These are phyloP conservation scores for Carex cristatella DNA, from an alignment of 176 grass and related monocot genomes.

Conservation along the genomic window DNA sequence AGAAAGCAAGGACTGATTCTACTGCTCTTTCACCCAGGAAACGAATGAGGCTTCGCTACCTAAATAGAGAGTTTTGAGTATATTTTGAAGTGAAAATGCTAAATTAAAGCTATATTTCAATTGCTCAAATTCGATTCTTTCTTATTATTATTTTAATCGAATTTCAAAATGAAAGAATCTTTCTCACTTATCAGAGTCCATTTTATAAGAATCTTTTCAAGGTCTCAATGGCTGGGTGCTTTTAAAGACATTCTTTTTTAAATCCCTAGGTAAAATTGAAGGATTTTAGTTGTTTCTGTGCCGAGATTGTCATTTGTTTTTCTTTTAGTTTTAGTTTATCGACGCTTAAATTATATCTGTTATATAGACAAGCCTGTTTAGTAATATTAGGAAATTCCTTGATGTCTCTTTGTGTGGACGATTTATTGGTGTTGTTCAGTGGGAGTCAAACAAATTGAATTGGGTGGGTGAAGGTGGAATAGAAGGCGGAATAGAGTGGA, in stretches of 20 bases:
- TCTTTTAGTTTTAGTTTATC: background rate
- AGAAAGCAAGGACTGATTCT: too few species aligned
- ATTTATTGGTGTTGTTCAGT: background rate
- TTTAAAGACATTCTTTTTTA: background rate
- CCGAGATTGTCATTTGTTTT: background rate
- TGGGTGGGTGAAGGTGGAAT: background rate
- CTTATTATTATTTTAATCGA: too few species aligned
- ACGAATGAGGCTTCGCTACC: too few species aligned
- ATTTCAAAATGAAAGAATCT: too few species aligned
- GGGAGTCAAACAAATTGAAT: background rate
- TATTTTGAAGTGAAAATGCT: background rate
- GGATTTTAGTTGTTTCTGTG: background rate
- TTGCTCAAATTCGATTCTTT: too few species aligned
- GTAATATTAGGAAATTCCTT: background rate
- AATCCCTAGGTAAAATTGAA: background rate
- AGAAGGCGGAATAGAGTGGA: background rate
- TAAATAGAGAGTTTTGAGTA: too few species aligned
- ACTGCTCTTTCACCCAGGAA: too few species aligned
- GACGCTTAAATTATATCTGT: background rate
- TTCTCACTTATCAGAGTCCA: too few species aligned
- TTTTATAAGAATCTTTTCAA: background rate
- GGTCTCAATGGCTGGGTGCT: background rate
- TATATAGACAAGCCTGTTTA: background rate
- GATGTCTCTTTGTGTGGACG: background rate
- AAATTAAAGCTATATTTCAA: too few species aligned